phyloP scores from a whole-genome alignment of 208 protist genomes.

The Leishmania mexicana region DNA sequence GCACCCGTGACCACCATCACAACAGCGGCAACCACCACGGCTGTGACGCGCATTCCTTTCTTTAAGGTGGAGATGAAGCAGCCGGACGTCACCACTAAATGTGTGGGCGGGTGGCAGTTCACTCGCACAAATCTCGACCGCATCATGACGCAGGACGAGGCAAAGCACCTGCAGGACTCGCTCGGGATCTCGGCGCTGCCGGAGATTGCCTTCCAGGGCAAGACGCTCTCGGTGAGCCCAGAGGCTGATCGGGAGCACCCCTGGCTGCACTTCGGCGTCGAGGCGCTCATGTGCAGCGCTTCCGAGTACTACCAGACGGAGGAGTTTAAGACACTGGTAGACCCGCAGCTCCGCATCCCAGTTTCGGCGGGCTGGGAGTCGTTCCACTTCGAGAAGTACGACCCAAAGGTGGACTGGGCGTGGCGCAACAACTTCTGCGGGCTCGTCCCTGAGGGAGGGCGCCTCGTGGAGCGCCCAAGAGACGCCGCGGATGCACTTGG shows the following conservation, averaged over 20 bases:
- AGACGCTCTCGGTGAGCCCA: constrained; percentile 53
- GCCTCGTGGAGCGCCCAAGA: constrained; percentile 32
- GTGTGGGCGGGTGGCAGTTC: constrained; percentile 63
- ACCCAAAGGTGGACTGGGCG: constrained; percentile 84
- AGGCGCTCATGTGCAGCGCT: constrained; percentile 53
- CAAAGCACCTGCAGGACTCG: constrained; percentile 39
- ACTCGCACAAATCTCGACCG: constrained; percentile 53
- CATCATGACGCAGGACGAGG: constrained; percentile 72
- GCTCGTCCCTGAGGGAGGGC: constrained; percentile 9
- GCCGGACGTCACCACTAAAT: constrained; percentile 30
- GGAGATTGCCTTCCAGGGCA: constrained; percentile 72
- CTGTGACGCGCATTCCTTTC: constrained; percentile 40
- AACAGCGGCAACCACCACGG: constrained; percentile 10
- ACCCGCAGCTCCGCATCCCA: constrained; percentile 54
- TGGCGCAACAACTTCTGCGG: constrained; percentile 85
- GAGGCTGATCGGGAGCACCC: constrained; percentile 19
- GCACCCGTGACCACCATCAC: background rate
- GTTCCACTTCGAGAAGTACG: constrained; percentile 53
- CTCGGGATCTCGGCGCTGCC: constrained; percentile 63
- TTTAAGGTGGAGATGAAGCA: constrained; percentile 40
- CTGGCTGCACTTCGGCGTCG: constrained; percentile 57
- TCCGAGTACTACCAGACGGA: constrained; percentile 62
- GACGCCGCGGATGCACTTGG: constrained; percentile 31
- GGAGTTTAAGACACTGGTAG: constrained; percentile 37
- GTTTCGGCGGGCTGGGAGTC: constrained; percentile 62